Conservation (phyloP, 2,329 filamentous ascomycete genomes). For the Monilinia laxa region DNA sequence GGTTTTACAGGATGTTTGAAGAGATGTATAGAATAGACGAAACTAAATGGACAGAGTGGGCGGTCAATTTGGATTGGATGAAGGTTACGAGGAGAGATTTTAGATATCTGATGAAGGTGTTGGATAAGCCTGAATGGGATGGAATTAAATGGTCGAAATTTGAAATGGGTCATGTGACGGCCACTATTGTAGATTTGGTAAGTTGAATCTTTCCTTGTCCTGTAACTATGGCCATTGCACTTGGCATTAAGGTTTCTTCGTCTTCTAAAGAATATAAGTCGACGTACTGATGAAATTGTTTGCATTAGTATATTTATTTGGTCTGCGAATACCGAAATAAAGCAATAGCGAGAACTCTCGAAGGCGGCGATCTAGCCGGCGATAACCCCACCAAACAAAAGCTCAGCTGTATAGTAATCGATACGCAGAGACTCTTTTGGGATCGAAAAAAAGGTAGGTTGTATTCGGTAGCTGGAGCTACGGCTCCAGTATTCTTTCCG, state of each 20-base stretch:
- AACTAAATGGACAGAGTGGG: background rate
- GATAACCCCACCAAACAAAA: conserved; percentile 3
- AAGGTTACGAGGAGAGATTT: background rate
- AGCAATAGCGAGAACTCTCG: conserved; percentile 9
- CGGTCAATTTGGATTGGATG: conserved; percentile 7
- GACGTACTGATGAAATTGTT: background rate
- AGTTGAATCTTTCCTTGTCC: background rate
- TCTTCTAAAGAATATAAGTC: background rate
- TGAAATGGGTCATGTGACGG: background rate
- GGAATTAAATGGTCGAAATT: too few species aligned
- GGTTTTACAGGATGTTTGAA: conserved; percentile 1
- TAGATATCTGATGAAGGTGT: background rate
- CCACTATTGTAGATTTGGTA: conserved; percentile 9
- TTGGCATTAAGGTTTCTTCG: background rate
- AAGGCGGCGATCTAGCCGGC: conserved; percentile 5
- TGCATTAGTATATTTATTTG: conserved; percentile 6
- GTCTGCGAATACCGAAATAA: conserved; percentile 12
- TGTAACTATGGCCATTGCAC: background rate
- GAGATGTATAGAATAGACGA: conserved; percentile 10
- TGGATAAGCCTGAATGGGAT: rapidly evolving
- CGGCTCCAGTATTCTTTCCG: rapidly evolving
- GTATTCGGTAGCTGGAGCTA: background rate
- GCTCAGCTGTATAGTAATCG: conserved; percentile 5
- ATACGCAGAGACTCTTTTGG: conserved; percentile 8
- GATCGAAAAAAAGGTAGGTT: background rate